These are phyloP conservation scores for Polysphondylium violaceum DNA, from an alignment of 78 protist genomes.

Conservation along the genomic window DNA sequence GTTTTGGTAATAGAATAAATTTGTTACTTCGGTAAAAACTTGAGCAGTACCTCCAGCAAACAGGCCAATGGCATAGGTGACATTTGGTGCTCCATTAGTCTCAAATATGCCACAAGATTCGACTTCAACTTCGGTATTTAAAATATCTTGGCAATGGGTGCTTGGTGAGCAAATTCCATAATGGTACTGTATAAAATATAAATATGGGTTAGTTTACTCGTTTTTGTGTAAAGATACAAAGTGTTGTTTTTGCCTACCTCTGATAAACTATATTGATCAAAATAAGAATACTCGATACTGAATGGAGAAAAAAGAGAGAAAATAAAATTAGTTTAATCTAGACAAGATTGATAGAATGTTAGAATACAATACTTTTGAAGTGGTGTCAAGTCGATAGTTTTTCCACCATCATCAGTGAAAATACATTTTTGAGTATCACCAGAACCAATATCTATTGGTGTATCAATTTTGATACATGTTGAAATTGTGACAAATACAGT, in stretches of 20 bases:
- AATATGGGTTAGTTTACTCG: neutral
- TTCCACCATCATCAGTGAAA: neutral
- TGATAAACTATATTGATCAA: neutral
- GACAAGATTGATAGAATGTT: too few species aligned
- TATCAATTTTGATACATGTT: neutral
- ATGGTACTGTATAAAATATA: neutral
- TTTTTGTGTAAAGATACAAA: neutral
- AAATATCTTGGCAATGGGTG: neutral
- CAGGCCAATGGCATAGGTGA: neutral
- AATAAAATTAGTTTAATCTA: too few species aligned
- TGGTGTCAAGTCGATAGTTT: neutral
- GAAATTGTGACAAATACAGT: neutral
- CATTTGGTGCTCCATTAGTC: neutral
- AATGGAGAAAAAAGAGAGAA: neutral
- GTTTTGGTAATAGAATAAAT: neutral
- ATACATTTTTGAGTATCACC: constrained; percentile 5
- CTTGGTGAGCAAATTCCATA: neutral
- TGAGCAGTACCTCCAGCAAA: neutral
- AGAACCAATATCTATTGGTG: neutral
- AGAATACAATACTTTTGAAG: neutral
- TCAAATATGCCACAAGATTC: neutral
- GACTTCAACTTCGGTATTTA: neutral
- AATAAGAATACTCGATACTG: neutral
- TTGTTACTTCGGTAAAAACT: constrained; percentile 3
- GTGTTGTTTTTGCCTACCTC: neutral